Percentiles rank a stretch among this genome's conserved stretches.
phyloP scores from a whole-genome alignment of 352 stramenopile genomes.

The Phytophthora pseudosyringae region DNA sequence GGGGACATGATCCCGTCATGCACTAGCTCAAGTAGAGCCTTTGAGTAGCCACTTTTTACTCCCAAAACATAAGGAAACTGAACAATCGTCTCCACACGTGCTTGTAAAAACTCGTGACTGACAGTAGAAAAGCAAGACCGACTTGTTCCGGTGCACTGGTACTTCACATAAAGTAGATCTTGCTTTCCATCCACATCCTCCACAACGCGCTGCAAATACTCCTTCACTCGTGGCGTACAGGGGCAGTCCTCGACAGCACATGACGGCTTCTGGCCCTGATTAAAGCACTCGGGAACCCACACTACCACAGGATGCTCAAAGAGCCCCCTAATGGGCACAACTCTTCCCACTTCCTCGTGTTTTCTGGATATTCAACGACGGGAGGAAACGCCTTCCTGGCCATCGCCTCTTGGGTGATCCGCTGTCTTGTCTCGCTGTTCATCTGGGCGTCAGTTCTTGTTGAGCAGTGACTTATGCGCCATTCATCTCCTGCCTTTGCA shows the following conservation, averaged over 20 bases:
- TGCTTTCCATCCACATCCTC: slow-evolving; percentile 1
- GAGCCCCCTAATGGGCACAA: not conserved
- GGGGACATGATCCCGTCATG: slow-evolving; percentile 11
- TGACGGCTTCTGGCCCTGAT: not conserved
- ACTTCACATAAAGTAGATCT: slow-evolving; percentile 4
- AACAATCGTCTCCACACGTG: not conserved
- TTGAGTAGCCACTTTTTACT: slow-evolving; percentile 1
- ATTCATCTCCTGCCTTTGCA: no score
- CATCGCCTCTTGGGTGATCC: no score
- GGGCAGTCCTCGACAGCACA: not conserved
- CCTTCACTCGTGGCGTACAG: no score
- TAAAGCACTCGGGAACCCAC: not conserved
- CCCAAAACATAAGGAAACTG: not conserved
- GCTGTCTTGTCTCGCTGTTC: no score
- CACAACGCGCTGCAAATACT: no score
- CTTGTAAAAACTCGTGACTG: not conserved
- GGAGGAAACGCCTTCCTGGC: no score
- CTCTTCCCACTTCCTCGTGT: no score
- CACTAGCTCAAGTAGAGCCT: not conserved
- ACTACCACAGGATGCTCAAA: slow-evolving; percentile 1
- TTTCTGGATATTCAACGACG: no score
- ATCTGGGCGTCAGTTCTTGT: no score
- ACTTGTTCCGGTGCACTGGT: not conserved
- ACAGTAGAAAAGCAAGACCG: slow-evolving; percentile 2
- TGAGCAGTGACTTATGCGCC: no score